Base-by-base conservation (phyloP, 1,284 basidiomycete genomes). In the Irpex sp. region DNA sequence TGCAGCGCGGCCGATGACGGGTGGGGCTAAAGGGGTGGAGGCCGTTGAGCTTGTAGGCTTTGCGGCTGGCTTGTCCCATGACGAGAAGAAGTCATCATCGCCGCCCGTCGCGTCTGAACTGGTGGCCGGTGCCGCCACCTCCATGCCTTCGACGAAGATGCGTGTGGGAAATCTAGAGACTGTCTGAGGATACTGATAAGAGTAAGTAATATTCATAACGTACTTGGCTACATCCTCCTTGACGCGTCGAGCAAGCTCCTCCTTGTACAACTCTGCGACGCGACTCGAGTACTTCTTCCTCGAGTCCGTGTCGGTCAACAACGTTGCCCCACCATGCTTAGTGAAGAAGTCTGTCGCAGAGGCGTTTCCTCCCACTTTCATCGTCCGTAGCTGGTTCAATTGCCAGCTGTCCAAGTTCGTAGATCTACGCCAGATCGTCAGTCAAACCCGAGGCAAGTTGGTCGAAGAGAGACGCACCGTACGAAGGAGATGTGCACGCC, bases 401-500 rank as follows among this genome's bases (percentile, higher is more conserved):
- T 94, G 89, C 96, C 96, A 99, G 61, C 86, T 88, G 77, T 99
- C 96, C 60, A 99, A 86, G 77, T 96, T 98, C 65, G 95, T 98
- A 12, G 96, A 98, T 67, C 95, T 95, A 73, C 60, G 42, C n/a
- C 52, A 49, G 12, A 33, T 35, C 21, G 16, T 8, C 23, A n/a
- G 47, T 37, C 16, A 55, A 39, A 21, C 57, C 45, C 21, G 12
- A n/a, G 33, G 37, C 35, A 7, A 14, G 49, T 6, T 14, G n/a
- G 16, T 6, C 19, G 48, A 56, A 48, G 52, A 61, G 47, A 56
- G 62, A 36, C 35, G 9, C 47, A 95, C 91, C 95, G 82, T 53
- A 99, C 96, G 72, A 99, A 99, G 66, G 88, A 93, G 75, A 99
- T 96, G 74, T 99, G 96, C 18, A 99, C 97, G 68, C 96, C 96